Evolutionary conservation across 1,139 yeast genomes (phyloP).

Genomic region (Candida smagusa): DNA sequence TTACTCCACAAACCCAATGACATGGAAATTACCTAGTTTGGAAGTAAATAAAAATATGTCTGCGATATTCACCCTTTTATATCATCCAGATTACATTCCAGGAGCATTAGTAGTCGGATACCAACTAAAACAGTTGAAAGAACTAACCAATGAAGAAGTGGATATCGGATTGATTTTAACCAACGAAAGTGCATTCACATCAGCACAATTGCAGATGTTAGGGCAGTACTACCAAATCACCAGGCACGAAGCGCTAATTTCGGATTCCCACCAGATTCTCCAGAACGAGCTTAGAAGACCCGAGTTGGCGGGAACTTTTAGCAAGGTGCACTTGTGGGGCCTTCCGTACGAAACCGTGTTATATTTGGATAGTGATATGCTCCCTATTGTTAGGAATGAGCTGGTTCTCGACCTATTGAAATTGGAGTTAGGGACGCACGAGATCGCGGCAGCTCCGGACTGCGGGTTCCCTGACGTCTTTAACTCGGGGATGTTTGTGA

Average conservation of each 20-base stretch:
- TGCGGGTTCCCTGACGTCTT: constrained; percentile 95
- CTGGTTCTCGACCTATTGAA: constrained; percentile 30
- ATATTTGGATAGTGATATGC: constrained; percentile 80
- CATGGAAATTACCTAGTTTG: neutral
- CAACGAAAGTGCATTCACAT: constrained; percentile 27
- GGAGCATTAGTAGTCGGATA: constrained; percentile 70
- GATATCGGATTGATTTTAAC: constrained; percentile 31
- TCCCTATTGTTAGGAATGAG: constrained; percentile 47
- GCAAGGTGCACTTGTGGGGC: constrained; percentile 75
- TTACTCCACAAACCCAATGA: too few relatives aligned
- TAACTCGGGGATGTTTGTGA: constrained; percentile 80
- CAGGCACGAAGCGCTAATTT: constrained; percentile 25
- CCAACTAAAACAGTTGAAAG: constrained; percentile 21
- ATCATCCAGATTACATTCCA: constrained; percentile 64
- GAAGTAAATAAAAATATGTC: constrained; percentile 3
- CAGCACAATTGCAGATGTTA: constrained; percentile 27
- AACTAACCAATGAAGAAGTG: neutral
- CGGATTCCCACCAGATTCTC: constrained; percentile 26
- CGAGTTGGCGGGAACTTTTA: constrained; percentile 67
- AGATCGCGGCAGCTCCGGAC: constrained; percentile 80
- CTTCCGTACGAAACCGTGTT: constrained; percentile 57
- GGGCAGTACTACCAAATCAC: constrained; percentile 28
- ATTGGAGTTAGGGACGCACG: constrained; percentile 31
- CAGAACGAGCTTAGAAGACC: constrained; percentile 56
- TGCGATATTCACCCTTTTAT: constrained; percentile 68